Evolutionary conservation across 139 green algal genomes (phyloP).

Genomic region (Zygnema circumcarinatum): DNA sequence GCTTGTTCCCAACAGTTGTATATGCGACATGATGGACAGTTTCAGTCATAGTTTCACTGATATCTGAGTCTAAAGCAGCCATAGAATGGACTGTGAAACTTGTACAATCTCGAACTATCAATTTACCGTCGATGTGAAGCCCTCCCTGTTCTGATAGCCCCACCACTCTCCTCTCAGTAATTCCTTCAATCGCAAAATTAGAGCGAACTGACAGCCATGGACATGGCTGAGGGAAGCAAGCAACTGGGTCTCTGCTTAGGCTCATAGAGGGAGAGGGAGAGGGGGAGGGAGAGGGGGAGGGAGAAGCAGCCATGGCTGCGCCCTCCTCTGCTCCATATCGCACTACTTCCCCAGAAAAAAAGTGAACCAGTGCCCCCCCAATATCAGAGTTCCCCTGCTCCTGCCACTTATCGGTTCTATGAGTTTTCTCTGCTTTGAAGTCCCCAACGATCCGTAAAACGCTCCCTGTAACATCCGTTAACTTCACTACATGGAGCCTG

Average conservation of each 20-base stretch:
- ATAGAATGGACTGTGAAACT: not conserved
- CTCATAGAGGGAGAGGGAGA: not conserved
- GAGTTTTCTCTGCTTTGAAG: not conserved
- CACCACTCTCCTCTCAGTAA: not conserved
- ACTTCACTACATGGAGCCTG: not conserved
- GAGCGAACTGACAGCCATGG: not conserved
- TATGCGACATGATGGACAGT: not conserved
- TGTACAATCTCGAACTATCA: not conserved
- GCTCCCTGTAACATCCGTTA: not conserved
- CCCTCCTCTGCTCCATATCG: not conserved
- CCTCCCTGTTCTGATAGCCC: not conserved
- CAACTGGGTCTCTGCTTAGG: not conserved
- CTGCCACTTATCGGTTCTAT: too few relatives aligned
- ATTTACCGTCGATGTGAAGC: not conserved
- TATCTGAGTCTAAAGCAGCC: too few relatives aligned
- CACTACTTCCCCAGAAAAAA: not conserved
- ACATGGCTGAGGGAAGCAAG: not conserved
- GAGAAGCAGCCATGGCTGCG: not conserved
- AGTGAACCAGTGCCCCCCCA: not conserved
- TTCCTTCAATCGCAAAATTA: not conserved
- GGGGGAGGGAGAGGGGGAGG: not conserved
- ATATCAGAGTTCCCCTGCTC: too few relatives aligned
- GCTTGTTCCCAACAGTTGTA: not conserved
- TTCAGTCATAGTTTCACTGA: too few relatives aligned
- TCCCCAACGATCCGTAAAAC: not conserved